phyloP scores from a whole-genome alignment of 805 yeast genomes.

The Wickerhamomyces chambardii region DNA sequence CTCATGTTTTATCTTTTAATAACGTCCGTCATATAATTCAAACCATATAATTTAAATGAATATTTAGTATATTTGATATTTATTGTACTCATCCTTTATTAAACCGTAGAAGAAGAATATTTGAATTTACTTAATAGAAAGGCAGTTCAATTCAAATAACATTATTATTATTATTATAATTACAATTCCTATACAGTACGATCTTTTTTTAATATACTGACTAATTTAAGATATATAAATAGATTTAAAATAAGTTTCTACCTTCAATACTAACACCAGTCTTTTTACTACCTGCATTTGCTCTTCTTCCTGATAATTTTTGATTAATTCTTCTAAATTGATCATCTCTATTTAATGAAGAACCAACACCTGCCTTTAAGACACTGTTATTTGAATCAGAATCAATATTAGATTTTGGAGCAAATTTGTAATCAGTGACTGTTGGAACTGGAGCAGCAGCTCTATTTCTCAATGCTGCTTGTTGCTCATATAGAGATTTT shows the following conservation, averaged over 20 bases:
- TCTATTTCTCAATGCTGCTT: conserved; percentile 85
- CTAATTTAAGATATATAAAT: no score
- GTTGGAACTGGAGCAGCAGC: conserved; percentile 95
- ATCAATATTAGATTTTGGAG: conserved; percentile 66
- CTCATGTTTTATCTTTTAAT: no score
- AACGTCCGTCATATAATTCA: background rate
- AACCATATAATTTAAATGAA: conserved; percentile 4
- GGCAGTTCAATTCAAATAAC: no score
- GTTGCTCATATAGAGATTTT: conserved; percentile 73
- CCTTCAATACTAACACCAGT: conserved; percentile 81
- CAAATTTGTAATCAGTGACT: conserved; percentile 81
- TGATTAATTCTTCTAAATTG: conserved; percentile 70
- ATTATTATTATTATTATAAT: no score
- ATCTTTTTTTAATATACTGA: background rate
- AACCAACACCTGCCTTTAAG: conserved; percentile 37
- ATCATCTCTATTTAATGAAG: conserved; percentile 55
- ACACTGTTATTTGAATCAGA: conserved; percentile 22
- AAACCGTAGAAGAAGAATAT: no score
- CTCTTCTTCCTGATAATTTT: conserved; percentile 20
- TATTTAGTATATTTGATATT: conserved; percentile 15
- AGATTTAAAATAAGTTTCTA: conserved; percentile 27
- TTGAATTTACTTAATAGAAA: no score
- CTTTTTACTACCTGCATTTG: conserved; percentile 31
- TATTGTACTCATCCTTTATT: no score
- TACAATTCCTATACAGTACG: no score